phyloP scores from a whole-genome alignment of 2,329 filamentous ascomycete genomes.

The Aspergillus brasiliensis region DNA sequence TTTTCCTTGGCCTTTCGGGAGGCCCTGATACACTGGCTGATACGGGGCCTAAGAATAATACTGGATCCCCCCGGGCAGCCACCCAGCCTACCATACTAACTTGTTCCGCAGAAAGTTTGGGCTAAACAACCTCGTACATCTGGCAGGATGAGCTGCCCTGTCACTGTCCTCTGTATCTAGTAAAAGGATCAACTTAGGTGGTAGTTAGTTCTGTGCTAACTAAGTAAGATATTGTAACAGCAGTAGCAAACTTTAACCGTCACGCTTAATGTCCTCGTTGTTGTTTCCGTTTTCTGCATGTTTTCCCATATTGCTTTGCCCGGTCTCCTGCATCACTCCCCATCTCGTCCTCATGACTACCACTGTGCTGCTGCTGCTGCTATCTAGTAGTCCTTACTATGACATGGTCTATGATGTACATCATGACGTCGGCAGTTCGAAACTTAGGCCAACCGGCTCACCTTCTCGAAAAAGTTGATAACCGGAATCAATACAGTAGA shows the following conservation, averaged over 20 bases:
- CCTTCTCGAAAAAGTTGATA: not conserved
- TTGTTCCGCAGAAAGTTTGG: not conserved
- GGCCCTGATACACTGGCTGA: not conserved
- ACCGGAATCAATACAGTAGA: not conserved
- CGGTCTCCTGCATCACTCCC: not conserved
- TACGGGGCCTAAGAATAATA: not conserved
- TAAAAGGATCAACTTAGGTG: not conserved
- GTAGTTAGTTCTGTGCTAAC: no score
- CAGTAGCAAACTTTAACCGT: not conserved
- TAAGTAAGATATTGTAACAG: no score
- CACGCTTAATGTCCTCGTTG: constrained; percentile 1
- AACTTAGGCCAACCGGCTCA: not conserved
- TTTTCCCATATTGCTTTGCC: no score
- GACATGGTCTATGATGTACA: no score
- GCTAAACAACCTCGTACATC: not conserved
- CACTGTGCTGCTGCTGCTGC: no score
- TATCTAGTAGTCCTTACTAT: no score
- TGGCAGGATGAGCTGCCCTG: constrained; percentile 5
- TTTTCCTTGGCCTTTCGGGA: not conserved
- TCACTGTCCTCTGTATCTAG: not conserved
- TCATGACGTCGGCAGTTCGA: no score
- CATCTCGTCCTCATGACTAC: no score
- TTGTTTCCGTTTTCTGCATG: no score
- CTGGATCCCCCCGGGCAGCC: no score
- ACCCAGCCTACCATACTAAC: not conserved